A percentile compares a stretch with the other conserved stretches of the same genome.
Evolutionary conservation across 1,284 basidiomycete species (phyloP).

Genomic region (Polyporus tsugae): DNA sequence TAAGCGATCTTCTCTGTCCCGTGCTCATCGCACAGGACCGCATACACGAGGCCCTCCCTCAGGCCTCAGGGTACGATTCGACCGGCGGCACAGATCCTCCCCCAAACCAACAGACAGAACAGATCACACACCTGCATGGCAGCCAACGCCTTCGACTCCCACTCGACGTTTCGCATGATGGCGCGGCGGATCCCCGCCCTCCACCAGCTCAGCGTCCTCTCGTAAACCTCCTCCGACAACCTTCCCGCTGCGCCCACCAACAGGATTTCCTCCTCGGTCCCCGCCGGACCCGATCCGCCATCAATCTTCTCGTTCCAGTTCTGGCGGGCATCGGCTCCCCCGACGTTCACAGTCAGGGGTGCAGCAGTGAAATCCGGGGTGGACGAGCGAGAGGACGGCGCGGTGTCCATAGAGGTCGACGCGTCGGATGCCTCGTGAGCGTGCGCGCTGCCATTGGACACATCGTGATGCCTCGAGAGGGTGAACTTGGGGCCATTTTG

Average conservation of each 20-base stretch:
- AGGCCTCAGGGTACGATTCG: too few species aligned
- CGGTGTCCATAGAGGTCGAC: constrained; percentile 14
- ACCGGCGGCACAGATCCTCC: too few species aligned
- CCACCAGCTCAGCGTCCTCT: constrained; percentile 71
- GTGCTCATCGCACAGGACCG: too few species aligned
- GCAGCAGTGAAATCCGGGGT: constrained; percentile 29
- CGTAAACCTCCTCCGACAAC: constrained; percentile 67
- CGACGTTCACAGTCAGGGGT: constrained; percentile 20
- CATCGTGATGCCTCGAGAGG: constrained; percentile 11
- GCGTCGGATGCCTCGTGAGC: constrained; percentile 17
- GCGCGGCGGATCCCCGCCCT: constrained; percentile 66
- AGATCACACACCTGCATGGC: constrained; percentile 68
- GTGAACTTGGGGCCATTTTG: constrained; percentile 13
- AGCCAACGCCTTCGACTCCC: constrained; percentile 75
- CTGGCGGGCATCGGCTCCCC: constrained; percentile 18
- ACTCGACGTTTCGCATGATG: constrained; percentile 66
- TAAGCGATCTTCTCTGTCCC: too few species aligned
- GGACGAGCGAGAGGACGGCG: constrained; percentile 29
- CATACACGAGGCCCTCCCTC: too few species aligned
- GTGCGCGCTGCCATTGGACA: constrained; percentile 7
- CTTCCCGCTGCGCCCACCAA: constrained; percentile 42
- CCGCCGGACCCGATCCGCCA: constrained; percentile 5
- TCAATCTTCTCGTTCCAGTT: constrained; percentile 25
- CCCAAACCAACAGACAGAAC: not conserved
- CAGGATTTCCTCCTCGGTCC: not conserved